Evolutionary conservation across 2,329 filamentous ascomycete genomes (phyloP), one percentile per base, ranked within the genome.

Genomic region (Fusarium globosum): DNA sequence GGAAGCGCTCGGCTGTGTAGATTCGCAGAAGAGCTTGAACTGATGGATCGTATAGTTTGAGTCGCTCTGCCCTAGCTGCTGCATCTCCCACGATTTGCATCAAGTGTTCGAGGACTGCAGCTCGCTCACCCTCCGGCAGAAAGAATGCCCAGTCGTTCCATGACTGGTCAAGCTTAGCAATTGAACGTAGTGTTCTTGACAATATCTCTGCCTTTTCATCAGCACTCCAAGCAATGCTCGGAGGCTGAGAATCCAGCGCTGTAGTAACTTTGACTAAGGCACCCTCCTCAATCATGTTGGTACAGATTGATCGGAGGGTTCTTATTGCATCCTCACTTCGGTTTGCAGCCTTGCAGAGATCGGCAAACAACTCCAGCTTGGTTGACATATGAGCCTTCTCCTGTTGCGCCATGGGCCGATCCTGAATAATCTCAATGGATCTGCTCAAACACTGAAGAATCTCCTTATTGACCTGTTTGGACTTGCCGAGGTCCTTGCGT

Each of bases 281-380:
- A 6, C 89, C 90, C 43, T 89, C 86, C 33, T 88, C 86, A 10
- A 93, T 84, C 75, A 92, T 85, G 60, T 87, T 87, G 21, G 88
- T 86, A 63, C 92, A 88, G n/a, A 94, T 88, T 21, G 88, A 86
- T 56, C 86, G 83, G 12, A 93, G 85, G 4, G 89, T 87, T 38
- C 87, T 85, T 16, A 89, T 84, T 1, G 91, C 88, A 69, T 92
- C 89, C 6, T 88, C 86, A 23, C 83, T 82, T 51, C 88, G 85
- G 9, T 88, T 88, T 20, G 84, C 81, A 2, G 83, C 80, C 72
- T 87, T 89, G 73, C 88, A 90, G 3, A 90, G 77, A 43, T 93
- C 90, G 6, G 89, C 91, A 74, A 93, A 86, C 16, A 89, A 85
- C 78, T 94, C 92, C 43, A 93, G 83, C 77, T 94, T 94, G 60